Evolutionary conservation across 768 basidiomycete genomes (phyloP).

Genomic region (Hericium erinaceus): DNA sequence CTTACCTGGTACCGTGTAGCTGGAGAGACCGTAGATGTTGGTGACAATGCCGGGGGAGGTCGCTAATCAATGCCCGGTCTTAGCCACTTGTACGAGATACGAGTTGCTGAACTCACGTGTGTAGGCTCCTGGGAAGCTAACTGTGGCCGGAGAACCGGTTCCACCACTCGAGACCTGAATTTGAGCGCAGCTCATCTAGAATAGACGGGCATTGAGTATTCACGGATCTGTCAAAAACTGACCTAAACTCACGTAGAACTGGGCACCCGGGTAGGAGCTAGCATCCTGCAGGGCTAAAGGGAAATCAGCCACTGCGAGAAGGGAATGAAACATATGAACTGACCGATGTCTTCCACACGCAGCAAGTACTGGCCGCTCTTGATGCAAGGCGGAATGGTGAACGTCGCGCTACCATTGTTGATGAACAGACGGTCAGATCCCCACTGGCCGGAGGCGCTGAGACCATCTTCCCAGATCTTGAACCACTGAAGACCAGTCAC

Average conservation of each 20-base stretch:
- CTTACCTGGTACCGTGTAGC: constrained; percentile 20
- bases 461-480: constrained; percentile 42
- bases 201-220: not conserved
- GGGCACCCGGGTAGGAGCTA: constrained; percentile 41
- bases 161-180: constrained; percentile 28
- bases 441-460: constrained; percentile 24
- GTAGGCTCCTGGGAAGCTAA: constrained; percentile 30
- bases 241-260: constrained; percentile 33
- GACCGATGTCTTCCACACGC: constrained; percentile 42
- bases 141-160: constrained; percentile 21
- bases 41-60: constrained; percentile 27
- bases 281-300: constrained; percentile 36
- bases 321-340: not conserved
- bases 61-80: constrained; percentile 6
- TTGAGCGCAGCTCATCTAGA: constrained; percentile 29
- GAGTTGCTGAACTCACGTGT: constrained; percentile 10
- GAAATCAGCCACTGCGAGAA: not conserved
- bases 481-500: constrained; percentile 46
- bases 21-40: constrained; percentile 22
- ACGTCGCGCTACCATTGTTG: constrained; percentile 39
- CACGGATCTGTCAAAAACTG: not conserved
- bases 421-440: constrained; percentile 37
- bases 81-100: not conserved
- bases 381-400: constrained; percentile 22
- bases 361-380: constrained; percentile 19